Evolutionary conservation across 2,329 filamentous ascomycete species (phyloP).

Genomic region (Alternaria sp.): DNA sequence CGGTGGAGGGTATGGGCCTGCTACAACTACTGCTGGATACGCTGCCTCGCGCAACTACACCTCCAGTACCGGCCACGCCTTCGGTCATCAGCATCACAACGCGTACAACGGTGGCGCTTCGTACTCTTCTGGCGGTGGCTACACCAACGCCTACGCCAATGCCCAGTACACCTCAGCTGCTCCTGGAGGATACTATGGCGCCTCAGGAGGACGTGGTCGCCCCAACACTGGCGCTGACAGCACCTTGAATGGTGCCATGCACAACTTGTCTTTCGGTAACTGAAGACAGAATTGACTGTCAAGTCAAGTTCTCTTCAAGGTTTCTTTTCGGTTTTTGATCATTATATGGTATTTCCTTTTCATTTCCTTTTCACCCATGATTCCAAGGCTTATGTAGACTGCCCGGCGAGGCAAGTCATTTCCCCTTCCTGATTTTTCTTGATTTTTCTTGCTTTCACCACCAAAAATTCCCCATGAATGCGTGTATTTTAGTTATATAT

Average conservation of each 20-base stretch:
- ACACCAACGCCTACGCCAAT: constrained; percentile 5
- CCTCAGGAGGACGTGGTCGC: constrained; percentile 6
- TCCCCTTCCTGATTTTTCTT: background rate
- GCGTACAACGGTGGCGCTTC: constrained; percentile 8
- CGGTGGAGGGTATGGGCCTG: constrained; percentile 26
- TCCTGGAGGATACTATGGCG: constrained; percentile 8
- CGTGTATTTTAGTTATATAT: constrained; percentile 9
- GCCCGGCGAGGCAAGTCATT: background rate
- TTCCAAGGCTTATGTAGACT: constrained; percentile 2
- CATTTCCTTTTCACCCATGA: background rate
- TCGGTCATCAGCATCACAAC: constrained; percentile 8
- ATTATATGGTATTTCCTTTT: constrained; percentile 7
- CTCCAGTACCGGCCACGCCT: constrained; percentile 21
- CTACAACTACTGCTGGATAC: constrained; percentile 21
- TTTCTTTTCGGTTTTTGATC: constrained; percentile 2
- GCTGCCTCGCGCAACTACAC: constrained; percentile 17
- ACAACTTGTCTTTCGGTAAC: constrained; percentile 32
- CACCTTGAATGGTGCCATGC: constrained; percentile 25
- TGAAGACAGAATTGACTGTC: background rate
- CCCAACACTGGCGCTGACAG: constrained; percentile 22
- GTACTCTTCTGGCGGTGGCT: constrained; percentile 9
- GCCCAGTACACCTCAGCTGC: background rate
- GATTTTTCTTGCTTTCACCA: background rate
- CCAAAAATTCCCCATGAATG: constrained; percentile 3
- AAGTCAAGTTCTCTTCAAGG: background rate